A percentile compares a stretch with the other conserved stretches of the same genome.
Conservation (phyloP, 1,284 basidiomycete species). For the Trametes hirsuta region DNA sequence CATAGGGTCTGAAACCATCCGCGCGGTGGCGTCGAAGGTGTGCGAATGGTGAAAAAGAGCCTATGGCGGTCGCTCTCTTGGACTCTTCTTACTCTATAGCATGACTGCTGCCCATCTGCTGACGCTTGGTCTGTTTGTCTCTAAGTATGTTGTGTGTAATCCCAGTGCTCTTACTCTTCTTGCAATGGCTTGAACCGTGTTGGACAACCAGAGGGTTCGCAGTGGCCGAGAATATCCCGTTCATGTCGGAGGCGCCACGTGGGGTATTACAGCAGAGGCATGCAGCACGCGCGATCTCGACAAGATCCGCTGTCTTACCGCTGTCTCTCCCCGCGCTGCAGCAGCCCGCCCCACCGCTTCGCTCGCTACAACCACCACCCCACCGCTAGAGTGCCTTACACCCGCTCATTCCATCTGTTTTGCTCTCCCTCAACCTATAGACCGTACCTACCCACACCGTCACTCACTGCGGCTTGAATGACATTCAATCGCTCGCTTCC, state of each 20-base stretch:
- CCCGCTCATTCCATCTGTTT: conserved; percentile 5
- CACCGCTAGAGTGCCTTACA: not conserved
- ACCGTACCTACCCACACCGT: not conserved
- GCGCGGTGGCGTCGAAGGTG: not conserved
- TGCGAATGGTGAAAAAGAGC: conserved; percentile 4
- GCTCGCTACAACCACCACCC: conserved; percentile 3
- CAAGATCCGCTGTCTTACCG: conserved; percentile 14
- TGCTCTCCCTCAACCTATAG: not conserved
- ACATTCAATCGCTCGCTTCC: conserved; percentile 13
- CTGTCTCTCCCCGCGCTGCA: conserved; percentile 1
- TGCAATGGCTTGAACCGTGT: not conserved
- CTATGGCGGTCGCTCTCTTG: conserved; percentile 7
- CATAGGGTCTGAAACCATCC: conserved; percentile 4
- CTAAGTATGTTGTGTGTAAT: conserved; percentile 2
- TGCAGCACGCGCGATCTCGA: conserved; percentile 9
- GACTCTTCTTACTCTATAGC: conserved; percentile 16
- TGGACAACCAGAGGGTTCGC: not conserved
- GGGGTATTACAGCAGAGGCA: not conserved
- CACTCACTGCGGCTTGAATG: conserved; percentile 13
- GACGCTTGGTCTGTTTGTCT: conserved; percentile 2
- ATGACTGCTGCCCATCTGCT: conserved; percentile 14
- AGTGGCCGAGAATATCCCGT: conserved; percentile 3
- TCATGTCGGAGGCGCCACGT: conserved; percentile 11
- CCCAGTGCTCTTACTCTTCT: conserved; percentile 7
- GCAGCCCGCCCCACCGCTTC: conserved; percentile 4